Percentiles rank a stretch among this genome's conserved stretches.
Conservation (phyloP, 2,329 filamentous ascomycete species). For the Neofusicoccum kwambonambiense region DNA sequence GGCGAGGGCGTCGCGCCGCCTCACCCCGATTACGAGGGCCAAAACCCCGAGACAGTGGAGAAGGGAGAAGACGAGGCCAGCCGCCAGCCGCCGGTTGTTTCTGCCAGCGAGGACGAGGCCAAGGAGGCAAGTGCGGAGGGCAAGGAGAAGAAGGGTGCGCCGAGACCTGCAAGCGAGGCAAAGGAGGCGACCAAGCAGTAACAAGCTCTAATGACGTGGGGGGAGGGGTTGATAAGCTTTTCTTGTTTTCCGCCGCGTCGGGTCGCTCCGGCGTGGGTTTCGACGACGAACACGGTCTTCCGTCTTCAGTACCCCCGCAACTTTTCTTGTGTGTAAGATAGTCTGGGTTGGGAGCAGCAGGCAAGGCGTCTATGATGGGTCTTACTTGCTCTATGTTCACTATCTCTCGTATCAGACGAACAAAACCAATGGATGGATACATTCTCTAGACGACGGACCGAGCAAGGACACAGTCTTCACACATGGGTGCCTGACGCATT, state of each 20-base stretch:
- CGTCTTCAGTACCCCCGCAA: not conserved
- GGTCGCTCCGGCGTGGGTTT: not conserved
- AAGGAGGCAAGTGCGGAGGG: slow-evolving; percentile 47
- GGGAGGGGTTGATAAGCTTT: slow-evolving; percentile 14
- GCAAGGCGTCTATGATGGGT: slow-evolving; percentile 8
- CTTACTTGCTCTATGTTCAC: not conserved
- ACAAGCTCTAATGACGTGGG: slow-evolving; percentile 13
- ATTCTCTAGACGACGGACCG: not conserved
- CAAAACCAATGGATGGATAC: not conserved
- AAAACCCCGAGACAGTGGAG: slow-evolving; percentile 56
- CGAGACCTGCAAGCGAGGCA: slow-evolving; percentile 39
- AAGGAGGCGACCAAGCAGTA: slow-evolving; percentile 33
- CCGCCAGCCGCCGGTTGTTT: slow-evolving; percentile 41
- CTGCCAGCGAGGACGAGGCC: slow-evolving; percentile 40
- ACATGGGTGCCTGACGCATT: no score
- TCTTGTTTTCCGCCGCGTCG: slow-evolving; percentile 1
- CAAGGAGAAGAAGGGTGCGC: slow-evolving; percentile 29
- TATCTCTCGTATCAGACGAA: slow-evolving; percentile 3
- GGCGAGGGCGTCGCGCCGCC: slow-evolving; percentile 48
- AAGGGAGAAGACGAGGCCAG: slow-evolving; percentile 37
- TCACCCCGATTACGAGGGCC: slow-evolving; percentile 58
- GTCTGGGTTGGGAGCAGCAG: slow-evolving; percentile 2
- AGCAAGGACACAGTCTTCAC: not conserved
- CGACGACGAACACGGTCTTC: slow-evolving; percentile 14
- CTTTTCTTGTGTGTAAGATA: slow-evolving; percentile 9